phyloP scores from a whole-genome alignment of 23 red algal genomes.

The Agarophyton chilense region DNA sequence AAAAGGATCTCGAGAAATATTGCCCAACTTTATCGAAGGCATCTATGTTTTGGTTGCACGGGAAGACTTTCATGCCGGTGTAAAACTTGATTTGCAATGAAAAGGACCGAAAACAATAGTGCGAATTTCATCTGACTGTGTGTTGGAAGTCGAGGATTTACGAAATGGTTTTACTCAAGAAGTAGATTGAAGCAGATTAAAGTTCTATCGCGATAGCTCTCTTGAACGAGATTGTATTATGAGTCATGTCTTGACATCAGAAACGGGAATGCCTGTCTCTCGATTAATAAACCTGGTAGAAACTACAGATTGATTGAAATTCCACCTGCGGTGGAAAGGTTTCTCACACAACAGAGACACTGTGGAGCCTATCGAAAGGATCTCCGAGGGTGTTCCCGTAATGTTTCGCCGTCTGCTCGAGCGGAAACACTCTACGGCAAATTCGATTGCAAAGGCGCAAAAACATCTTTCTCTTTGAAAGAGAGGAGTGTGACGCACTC shows the following conservation, averaged over 20 bases:
- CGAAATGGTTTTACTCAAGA: no score
- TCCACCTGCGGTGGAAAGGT: neutral
- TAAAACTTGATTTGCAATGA: neutral
- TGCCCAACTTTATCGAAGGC: neutral
- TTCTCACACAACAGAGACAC: neutral
- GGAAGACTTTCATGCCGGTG: neutral
- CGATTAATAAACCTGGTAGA: neutral
- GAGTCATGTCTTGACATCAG: constrained; percentile 10
- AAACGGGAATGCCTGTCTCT: constrained; percentile 19
- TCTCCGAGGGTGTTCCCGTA: neutral
- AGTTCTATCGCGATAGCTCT: no score
- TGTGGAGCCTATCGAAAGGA: neutral
- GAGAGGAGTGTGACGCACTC: no score
- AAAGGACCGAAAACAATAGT: neutral
- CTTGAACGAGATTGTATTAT: neutral
- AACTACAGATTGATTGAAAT: no score
- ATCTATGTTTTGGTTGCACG: neutral
- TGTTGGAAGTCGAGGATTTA: constrained; percentile 18
- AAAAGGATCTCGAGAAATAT: neutral
- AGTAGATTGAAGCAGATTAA: no score
- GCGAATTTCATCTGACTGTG: neutral
- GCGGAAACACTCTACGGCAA: no score
- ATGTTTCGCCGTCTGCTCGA: no score
- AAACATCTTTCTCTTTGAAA: no score
- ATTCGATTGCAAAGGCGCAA: no score